Base-by-base conservation (phyloP, 1,139 yeast genomes). In the Geotrichum klebahnii region DNA sequence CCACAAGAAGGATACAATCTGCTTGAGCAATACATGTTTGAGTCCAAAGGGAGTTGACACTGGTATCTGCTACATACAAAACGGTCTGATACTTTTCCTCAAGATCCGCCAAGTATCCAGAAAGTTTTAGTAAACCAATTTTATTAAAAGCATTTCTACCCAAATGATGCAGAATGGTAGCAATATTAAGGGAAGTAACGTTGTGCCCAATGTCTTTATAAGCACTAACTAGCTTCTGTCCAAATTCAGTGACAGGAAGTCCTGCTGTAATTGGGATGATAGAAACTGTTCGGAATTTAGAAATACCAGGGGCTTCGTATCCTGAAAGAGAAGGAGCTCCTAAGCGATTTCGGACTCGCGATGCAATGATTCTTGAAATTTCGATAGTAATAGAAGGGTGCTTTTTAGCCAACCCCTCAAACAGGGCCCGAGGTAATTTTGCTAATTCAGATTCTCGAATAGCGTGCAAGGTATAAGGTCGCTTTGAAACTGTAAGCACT, bases 61-160 rank as follows among this genome's bases (percentile, higher is more conserved):
- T 77, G 0, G 96, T 81, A 61, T 92, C 97, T 32, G 95, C 92
- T 20, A 92, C 81, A 62, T 92, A 92, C 5, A 92, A 80, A 5
- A 92, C 84, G 2, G 90, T 84, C 59, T 90, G 88, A 64, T 82
- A 87, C 55, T 81, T 79, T 61, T 90, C 97, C 71, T 92, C 98
- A 52, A 92, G 73, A 57, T 89, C 95, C 0, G 96, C 87, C 62
- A 92, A 84, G 62, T 84, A 88, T 0, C 97, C 96, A 43, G 94
- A 79, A 54, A 90, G 81, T 64, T 88, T 89, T 61, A 92, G 72
- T 51, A 84, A 80, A 0, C 96, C 88, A 53, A 92, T 74, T 59
- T 83, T 90, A 65, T 89, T 95, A 70, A 92, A 92, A 0, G 98
- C 97, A 67, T 90, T 88, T 50, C 90, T 78, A 0, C 98, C 98